These are phyloP conservation scores for Gautieria morchelliformis DNA, from an alignment of 768 basidiomycete genomes.

Conservation along the genomic window DNA sequence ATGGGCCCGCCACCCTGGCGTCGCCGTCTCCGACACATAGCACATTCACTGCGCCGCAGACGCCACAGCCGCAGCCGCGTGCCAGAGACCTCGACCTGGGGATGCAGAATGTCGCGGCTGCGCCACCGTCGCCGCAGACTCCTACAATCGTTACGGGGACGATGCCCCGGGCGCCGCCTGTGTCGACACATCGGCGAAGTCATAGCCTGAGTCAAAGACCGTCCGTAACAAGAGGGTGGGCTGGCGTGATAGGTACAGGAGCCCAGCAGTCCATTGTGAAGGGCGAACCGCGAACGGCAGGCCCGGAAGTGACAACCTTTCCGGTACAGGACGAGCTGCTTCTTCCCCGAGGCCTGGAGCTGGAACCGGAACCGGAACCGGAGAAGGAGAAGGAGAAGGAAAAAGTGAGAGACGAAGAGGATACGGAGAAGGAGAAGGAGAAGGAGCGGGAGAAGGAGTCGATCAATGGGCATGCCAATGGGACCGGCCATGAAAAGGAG, in stretches of 20 bases:
- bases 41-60: conserved; percentile 32
- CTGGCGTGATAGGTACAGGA: conserved; percentile 44
- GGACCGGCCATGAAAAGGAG: conserved; percentile 18
- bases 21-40: conserved; percentile 50
- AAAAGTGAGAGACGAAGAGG: neutral
- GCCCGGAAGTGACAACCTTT: conserved; percentile 54
- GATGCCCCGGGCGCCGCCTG: conserved; percentile 62
- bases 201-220: conserved; percentile 79
- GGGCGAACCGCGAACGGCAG: conserved; percentile 47
- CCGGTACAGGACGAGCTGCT: conserved; percentile 15
- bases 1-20: conserved; percentile 32
- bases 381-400: conserved; percentile 20
- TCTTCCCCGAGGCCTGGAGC: conserved; percentile 23
- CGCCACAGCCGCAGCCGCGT: conserved; percentile 46
- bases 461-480: neutral
- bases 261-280: conserved; percentile 7
- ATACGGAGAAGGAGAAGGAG: neutral
- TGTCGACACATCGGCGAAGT: conserved; percentile 70
- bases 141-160: conserved; percentile 26
- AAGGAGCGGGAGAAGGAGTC: neutral
- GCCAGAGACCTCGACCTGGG: conserved; percentile 49
- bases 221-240: conserved; percentile 41
- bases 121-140: conserved; percentile 8
- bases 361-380: conserved; percentile 20
- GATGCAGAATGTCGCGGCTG: conserved; percentile 27